Conservation (phyloP, 2,329 filamentous ascomycete genomes). For the Coniochaeta ligniaria region DNA sequence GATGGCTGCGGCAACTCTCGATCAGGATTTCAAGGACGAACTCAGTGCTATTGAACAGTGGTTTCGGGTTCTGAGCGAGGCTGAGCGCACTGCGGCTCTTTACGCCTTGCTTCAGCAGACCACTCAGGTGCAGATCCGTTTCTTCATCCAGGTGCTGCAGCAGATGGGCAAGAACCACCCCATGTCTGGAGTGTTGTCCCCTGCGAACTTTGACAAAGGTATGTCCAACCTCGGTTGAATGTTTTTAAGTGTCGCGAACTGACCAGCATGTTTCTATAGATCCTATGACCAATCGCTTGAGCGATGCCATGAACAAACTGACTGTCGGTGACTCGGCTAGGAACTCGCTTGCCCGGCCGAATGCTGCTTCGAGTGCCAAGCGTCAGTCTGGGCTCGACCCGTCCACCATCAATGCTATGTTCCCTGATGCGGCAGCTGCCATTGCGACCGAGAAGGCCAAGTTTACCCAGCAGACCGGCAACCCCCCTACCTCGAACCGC, state of each 20-base stretch:
- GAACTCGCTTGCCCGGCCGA: slow-evolving; percentile 77
- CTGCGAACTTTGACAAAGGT: slow-evolving; percentile 96
- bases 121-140: slow-evolving; percentile 96
- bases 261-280: slow-evolving; percentile 45
- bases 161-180: slow-evolving; percentile 99
- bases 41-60: slow-evolving; percentile 98
- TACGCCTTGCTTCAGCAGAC: slow-evolving; percentile 97
- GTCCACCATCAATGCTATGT: slow-evolving; percentile 96
- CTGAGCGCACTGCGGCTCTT: slow-evolving; percentile 88
- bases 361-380: slow-evolving; percentile 72
- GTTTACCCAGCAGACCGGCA: slow-evolving; percentile 91
- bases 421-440: slow-evolving; percentile 95
- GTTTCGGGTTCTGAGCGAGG: slow-evolving; percentile 96
- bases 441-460: slow-evolving; percentile 98
- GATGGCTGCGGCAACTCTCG: slow-evolving; percentile 96
- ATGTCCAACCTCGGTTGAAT: slow-evolving; percentile 10
- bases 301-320: slow-evolving; percentile 93
- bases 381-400: slow-evolving; percentile 91
- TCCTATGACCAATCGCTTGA: slow-evolving; percentile 93
- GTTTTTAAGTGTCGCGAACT: background rate
- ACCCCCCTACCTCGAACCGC: slow-evolving; percentile 81
- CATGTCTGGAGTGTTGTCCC: slow-evolving; percentile 91
- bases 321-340: slow-evolving; percentile 75
- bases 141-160: slow-evolving; percentile 97
- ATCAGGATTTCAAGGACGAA: slow-evolving; percentile 99